phyloP scores from a whole-genome alignment of 2,329 filamentous ascomycete genomes.

The Podosphaera leucotricha region DNA sequence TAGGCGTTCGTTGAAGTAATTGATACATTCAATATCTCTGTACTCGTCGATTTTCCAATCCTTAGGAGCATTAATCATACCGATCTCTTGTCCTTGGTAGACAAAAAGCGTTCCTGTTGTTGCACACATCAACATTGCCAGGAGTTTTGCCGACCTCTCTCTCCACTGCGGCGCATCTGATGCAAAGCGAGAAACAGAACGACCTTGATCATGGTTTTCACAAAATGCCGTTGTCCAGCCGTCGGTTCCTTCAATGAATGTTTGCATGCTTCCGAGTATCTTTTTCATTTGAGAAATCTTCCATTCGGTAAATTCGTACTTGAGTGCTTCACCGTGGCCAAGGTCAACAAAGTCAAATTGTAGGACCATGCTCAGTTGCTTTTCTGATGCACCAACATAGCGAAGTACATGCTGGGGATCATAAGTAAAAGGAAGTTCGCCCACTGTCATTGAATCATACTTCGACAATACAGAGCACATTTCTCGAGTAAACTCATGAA shows the following conservation, averaged over 20 bases:
- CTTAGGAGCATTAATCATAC: conserved; percentile 31
- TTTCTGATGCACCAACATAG: conserved; percentile 23
- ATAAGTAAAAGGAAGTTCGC: conserved; percentile 40
- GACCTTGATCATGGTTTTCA: conserved; percentile 39
- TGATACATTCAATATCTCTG: conserved; percentile 25
- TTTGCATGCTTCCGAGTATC: conserved; percentile 26
- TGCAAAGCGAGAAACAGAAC: conserved; percentile 28
- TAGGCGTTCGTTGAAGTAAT: conserved; percentile 24
- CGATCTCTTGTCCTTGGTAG: conserved; percentile 36
- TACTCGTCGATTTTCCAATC: conserved; percentile 26
- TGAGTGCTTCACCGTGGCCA: conserved; percentile 30
- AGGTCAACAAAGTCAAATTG: conserved; percentile 36
- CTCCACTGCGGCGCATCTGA: conserved; percentile 9
- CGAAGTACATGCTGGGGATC: conserved; percentile 29
- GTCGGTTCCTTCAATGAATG: conserved; percentile 26
- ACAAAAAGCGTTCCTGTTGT: conserved; percentile 32
- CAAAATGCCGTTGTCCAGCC: conserved; percentile 36
- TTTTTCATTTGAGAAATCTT: conserved; percentile 24
- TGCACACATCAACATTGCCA: conserved; percentile 25
- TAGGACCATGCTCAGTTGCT: conserved; percentile 44
- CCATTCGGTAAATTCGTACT: conserved; percentile 24
- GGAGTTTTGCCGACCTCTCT: conserved; percentile 22
- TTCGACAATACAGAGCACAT: conserved; percentile 32
- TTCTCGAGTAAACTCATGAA: conserved; percentile 42
- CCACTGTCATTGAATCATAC: conserved; percentile 43